Base-by-base conservation (phyloP, 2,329 filamentous ascomycete species). In the Tolypocladium sp. region DNA sequence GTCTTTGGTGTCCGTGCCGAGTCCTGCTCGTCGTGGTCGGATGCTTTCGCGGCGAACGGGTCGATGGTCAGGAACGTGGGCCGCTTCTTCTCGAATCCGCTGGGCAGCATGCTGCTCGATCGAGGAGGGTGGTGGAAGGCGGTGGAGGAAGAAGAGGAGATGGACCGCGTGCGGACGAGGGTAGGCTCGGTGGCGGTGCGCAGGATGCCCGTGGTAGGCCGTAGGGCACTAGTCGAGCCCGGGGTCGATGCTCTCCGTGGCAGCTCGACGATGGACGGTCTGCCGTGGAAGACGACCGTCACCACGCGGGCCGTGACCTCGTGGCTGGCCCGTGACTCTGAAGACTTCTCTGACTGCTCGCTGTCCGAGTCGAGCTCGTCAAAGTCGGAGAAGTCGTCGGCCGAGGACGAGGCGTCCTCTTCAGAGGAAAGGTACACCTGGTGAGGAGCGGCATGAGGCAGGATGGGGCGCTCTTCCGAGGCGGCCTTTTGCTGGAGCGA, bases 401-500 rank as follows among this genome's bases (percentile, higher is more conserved):
- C 80, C 22, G 81, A 83, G 1, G 84, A 84, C 1, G 84, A 87
- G 37, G 79, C 83, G 63, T 87, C 85, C 68, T 88, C 85, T 64
- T 88, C 85, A 0, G 83, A 86, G 2, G 84, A 87, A 33, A 88
- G 79, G 69, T 88, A 88, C 60, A 83, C 67, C 59, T 85, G 81
- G 68, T 86, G 83, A 7, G 83, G 81, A 2, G 77, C 74, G 27
- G 75, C 72, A 54, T 77, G 72, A 17, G 73, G 66, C 54, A 73
- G 66, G 46, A 71, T 68, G 30, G 69, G 66, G 22, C 70, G 70
- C 41, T 70, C 67, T 38, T 71, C 66, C 30, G 61, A 44, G 35
- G 65, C 59, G 46, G 71, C 46, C 67, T 74, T 74, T 52, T 69
- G 68, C 42, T 69, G 64, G 33, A 74, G 63, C 25, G 66, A 67